These are phyloP conservation scores for Caloboletus firmus DNA, from an alignment of 1,284 basidiomycete genomes.

Conservation along the genomic window DNA sequence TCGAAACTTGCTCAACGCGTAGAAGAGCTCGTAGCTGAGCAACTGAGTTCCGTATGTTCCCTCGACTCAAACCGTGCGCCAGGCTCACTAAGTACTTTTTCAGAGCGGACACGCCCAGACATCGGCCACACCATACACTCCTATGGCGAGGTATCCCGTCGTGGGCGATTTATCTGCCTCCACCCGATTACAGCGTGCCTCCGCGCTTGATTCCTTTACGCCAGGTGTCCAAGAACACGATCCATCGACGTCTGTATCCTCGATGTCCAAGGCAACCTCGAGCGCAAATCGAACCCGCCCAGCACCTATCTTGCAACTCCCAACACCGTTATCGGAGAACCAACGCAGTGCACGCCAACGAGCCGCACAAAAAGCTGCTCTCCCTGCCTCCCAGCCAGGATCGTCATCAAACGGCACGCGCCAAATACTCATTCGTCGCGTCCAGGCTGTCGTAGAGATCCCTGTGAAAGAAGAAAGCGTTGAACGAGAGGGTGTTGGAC, in stretches of 20 bases:
- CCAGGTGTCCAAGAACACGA: conserved; percentile 16
- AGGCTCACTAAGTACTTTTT: conserved; percentile 11
- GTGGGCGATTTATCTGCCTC: conserved; percentile 19
- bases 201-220: conserved; percentile 11
- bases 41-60: conserved; percentile 39
- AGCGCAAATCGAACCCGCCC: conserved; percentile 10
- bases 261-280: conserved; percentile 13
- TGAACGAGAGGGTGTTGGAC: conserved; percentile 25
- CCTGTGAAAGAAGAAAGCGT: conserved; percentile 47
- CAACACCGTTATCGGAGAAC: conserved; percentile 35
- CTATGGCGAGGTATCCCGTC: conserved; percentile 21
- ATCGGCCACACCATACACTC: conserved; percentile 23
- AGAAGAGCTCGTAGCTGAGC: conserved; percentile 55
- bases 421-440: conserved; percentile 41
- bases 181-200: conserved; percentile 18
- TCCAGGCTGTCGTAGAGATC: conserved; percentile 44
- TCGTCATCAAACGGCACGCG: conserved; percentile 15
- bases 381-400: conserved; percentile 4
- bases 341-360: conserved; percentile 31
- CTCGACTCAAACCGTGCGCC: conserved; percentile 21
- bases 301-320: conserved; percentile 25
- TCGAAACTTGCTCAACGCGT: conserved; percentile 51
- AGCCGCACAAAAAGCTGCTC: conserved; percentile 10
- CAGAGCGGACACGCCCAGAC: conserved; percentile 29
- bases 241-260: conserved; percentile 15